Percentiles rank a stretch among this genome's conserved stretches.
Conservation (phyloP, 176 grass and related monocot species). For the Pharus latifolius region DNA sequence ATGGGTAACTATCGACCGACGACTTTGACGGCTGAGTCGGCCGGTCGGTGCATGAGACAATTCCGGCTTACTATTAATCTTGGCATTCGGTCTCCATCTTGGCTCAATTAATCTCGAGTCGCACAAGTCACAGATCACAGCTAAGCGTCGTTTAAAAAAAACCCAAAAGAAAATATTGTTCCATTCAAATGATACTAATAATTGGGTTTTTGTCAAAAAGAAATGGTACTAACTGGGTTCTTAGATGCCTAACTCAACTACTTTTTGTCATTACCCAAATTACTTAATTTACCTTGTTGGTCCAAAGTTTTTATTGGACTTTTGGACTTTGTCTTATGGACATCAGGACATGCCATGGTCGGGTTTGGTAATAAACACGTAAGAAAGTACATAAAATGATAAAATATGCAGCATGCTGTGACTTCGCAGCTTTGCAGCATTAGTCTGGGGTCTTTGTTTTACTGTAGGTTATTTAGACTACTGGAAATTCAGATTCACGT, state of each 20-base stretch:
- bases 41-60: background rate
- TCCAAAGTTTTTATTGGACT: slow-evolving; percentile 19
- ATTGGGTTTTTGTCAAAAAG: no score
- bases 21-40: slow-evolving; percentile 36
- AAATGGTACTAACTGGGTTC: no score
- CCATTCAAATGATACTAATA: no score
- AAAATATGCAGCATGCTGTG: background rate
- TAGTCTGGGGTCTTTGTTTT: background rate
- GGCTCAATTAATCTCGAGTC: no score
- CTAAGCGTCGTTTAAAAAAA: no score
- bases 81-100: background rate
- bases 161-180: no score
- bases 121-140: slow-evolving; percentile 2
- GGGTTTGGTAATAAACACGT: background rate
- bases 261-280: slow-evolving; percentile 1
- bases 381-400: no score
- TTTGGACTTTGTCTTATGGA: background rate
- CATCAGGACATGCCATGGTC: slow-evolving; percentile 17
- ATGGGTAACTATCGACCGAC: background rate
- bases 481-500: background rate
- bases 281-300: background rate
- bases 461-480: background rate
- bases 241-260: background rate
- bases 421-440: background rate
- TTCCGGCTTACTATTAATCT: background rate